These are phyloP conservation scores for Penicillium sp. DNA, from an alignment of 2,329 filamentous ascomycete species.

Conservation along the genomic window DNA sequence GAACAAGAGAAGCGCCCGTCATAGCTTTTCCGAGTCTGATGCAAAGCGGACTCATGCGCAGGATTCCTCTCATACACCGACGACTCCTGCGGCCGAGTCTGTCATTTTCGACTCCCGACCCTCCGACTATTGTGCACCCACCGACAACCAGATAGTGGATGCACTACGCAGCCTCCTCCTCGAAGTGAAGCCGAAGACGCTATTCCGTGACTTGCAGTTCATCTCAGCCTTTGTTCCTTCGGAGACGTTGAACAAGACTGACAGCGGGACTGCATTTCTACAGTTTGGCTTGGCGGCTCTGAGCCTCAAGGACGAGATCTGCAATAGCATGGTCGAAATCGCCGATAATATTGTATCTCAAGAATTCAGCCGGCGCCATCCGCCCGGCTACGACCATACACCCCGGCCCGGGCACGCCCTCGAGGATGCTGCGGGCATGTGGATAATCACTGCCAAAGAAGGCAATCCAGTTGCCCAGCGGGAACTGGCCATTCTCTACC, in stretches of 20 bases:
- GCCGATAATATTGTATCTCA: conserved; percentile 60
- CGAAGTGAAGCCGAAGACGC: conserved; percentile 65
- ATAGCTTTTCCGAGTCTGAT: too few species aligned
- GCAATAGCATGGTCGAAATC: conserved; percentile 70
- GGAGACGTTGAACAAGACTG: conserved; percentile 52
- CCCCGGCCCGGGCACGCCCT: conserved; percentile 35
- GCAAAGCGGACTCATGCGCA: too few species aligned
- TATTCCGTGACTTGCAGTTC: conserved; percentile 72
- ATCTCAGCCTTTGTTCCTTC: conserved; percentile 57
- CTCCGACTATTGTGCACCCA: too few species aligned
- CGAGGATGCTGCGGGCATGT: conserved; percentile 76
- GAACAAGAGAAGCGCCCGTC: too few species aligned
- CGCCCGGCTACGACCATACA: too few species aligned
- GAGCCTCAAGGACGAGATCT: conserved; percentile 78
- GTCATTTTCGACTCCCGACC: too few species aligned
- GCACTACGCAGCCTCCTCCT: too few species aligned
- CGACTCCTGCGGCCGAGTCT: too few species aligned
- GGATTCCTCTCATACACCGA: too few species aligned
- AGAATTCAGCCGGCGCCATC: conserved; percentile 35
- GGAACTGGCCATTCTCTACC: conserved; percentile 84
- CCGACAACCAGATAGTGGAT: too few species aligned
- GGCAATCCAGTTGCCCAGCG: conserved; percentile 80
- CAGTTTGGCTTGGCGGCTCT: conserved; percentile 80
- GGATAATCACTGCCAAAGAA: conserved; percentile 87
- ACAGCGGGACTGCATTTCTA: conserved; percentile 71